Evolutionary conservation across 116 monocot genomes (phyloP), one percentile per base, ranked within the genome.

Genomic region (Thalassia testudinum): DNA sequence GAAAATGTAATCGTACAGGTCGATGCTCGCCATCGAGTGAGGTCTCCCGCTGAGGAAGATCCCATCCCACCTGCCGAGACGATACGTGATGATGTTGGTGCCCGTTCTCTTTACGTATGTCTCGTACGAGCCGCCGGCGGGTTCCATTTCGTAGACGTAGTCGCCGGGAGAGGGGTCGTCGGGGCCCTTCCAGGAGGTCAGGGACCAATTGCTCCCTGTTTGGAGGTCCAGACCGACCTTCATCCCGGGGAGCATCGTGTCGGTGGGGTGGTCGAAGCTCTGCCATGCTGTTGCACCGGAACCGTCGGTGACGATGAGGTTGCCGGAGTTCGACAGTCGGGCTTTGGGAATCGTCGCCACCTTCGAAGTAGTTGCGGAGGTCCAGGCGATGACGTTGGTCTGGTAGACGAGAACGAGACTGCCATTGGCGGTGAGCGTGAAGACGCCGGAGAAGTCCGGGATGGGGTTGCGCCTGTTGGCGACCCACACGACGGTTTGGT

Each of bases 251-350:
- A 82, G 53, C 4, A 63, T 16, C 1, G 73, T 77, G 50, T 86
- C 80, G 0, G 70, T 60, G 11, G 74, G 80, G 26, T 74, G 54
- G 29, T 80, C 77, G 30, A 83, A 79, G 63, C 78, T 79, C 53
- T 85, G 73, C 73, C 77, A 80, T 5, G 27, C 27, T 22, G 26
- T 5, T n/a, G n/a, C 43, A 18, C 37, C 66, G 22, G 4, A 43
- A 2, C 1, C 30, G 26, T 59, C 58, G 10, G 23, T 60, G 15
- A 86, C 37, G 7, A 72, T 64, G 15, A 86, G 53, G 45, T 86
- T 86, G 6, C 81, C 81, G 0, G 44, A 37, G 43, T 78, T 69
- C 25, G 63, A 52, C 20, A 86, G 55, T 52, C 55, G 63, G 1
- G 71, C 71, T 2, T 53, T 26, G 0, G n/a, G n/a, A n/a, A n/a